Percentiles rank a stretch among this genome's conserved stretches.
These are phyloP conservation scores for Arthrinium phaeospermum DNA, from an alignment of 2,329 filamentous ascomycete species.

Conservation along the genomic window DNA sequence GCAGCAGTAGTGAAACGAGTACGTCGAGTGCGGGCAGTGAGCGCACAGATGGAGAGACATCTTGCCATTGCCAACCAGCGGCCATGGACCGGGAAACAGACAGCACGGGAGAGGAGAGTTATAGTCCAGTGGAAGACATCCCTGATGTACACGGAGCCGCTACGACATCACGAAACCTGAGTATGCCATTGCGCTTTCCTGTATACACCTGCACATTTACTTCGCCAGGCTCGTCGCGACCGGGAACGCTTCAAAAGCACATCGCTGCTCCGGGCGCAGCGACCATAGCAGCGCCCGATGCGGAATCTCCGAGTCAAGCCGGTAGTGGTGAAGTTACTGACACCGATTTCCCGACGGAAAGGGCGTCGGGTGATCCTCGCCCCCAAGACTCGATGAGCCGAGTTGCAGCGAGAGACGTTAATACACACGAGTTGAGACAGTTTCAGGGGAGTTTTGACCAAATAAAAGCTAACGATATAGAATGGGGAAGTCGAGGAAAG, in stretches of 20 bases:
- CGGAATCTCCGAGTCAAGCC: constrained; percentile 26
- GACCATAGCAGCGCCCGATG: constrained; percentile 25
- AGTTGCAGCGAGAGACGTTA: constrained; percentile 77
- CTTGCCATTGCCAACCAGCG: not conserved
- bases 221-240: constrained; percentile 30
- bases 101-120: not conserved
- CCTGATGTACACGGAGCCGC: constrained; percentile 21
- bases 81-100: not conserved
- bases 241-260: constrained; percentile 32
- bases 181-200: constrained; percentile 38
- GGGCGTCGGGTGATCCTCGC: constrained; percentile 73
- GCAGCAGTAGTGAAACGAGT: not conserved
- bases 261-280: constrained; percentile 24
- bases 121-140: not conserved
- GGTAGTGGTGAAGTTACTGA: constrained; percentile 66
- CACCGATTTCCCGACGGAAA: constrained; percentile 78
- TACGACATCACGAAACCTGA: constrained; percentile 26
- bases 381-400: constrained; percentile 82
- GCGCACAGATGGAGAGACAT: not conserved
- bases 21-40: not conserved
- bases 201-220: constrained; percentile 30
- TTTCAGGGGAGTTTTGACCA: constrained; percentile 85
- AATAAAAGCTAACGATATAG: constrained; percentile 66
- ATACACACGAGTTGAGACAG: constrained; percentile 70
- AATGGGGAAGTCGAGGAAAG: constrained; percentile 47